Percentiles rank a stretch among this genome's conserved stretches.
Conservation (phyloP, 345 rosid genomes). For the Arabidopsis arenosa region DNA sequence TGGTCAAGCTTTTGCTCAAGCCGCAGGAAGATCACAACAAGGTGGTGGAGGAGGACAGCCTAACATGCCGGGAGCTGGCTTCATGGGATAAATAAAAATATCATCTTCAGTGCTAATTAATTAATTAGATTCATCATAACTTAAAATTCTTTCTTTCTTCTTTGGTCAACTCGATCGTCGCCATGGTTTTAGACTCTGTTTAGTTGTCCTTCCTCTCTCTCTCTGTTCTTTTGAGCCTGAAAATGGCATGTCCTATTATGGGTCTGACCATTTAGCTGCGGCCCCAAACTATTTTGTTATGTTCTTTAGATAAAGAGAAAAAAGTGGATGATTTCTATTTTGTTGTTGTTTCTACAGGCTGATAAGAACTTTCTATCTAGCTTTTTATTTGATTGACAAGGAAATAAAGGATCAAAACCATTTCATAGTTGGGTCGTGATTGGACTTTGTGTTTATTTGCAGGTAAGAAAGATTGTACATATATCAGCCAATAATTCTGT, state of each 20-base stretch:
- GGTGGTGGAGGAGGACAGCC: slow-evolving; percentile 52
- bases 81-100: slow-evolving; percentile 48
- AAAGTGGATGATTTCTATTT: background rate
- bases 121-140: slow-evolving; percentile 23
- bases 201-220: slow-evolving; percentile 1
- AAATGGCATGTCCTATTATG: background rate
- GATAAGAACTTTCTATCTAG: background rate
- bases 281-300: slow-evolving; percentile 19
- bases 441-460: background rate
- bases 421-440: background rate
- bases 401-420: background rate
- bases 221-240: slow-evolving; percentile 11
- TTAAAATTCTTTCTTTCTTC: background rate
- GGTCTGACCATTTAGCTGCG: slow-evolving; percentile 14
- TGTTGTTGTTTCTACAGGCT: background rate
- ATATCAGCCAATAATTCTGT: background rate
- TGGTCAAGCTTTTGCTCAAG: slow-evolving; percentile 74
- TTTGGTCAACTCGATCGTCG: slow-evolving; percentile 10
- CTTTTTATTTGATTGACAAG: background rate
- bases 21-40: slow-evolving; percentile 70
- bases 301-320: background rate
- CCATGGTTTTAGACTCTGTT: slow-evolving; percentile 31
- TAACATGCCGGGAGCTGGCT: slow-evolving; percentile 78
- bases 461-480: background rate
- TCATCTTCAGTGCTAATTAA: slow-evolving; percentile 31